phyloP scores from a whole-genome alignment of 352 stramenopile genomes.

The Globisporangium spiculum region DNA sequence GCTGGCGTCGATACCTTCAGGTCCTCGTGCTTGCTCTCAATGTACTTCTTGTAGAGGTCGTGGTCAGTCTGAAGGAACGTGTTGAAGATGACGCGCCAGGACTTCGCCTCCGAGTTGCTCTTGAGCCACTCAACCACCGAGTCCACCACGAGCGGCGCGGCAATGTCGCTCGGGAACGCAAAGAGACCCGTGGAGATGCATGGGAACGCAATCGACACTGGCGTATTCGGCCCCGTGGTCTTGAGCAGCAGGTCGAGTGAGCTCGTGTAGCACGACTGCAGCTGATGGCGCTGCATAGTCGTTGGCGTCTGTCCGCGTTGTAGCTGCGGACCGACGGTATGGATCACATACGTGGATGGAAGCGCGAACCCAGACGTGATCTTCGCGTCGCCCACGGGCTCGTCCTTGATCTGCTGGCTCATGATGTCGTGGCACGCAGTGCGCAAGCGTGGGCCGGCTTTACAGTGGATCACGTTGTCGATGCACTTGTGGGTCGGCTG shows the following conservation, averaged over 20 bases:
- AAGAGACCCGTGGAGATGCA: conserved; percentile 74
- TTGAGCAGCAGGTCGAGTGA: conserved; percentile 48
- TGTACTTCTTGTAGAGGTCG: conserved; percentile 43
- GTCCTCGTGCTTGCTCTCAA: conserved; percentile 18
- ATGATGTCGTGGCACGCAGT: conserved; percentile 52
- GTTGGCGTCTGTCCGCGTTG: conserved; percentile 25
- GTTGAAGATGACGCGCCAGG: conserved; percentile 71
- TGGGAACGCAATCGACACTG: conserved; percentile 41
- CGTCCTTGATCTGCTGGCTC: conserved; percentile 30
- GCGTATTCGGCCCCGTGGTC: conserved; percentile 13
- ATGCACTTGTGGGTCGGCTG: conserved; percentile 67
- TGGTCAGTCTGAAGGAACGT: conserved; percentile 60
- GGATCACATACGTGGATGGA: conserved; percentile 48
- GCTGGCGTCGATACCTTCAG: conserved; percentile 22
- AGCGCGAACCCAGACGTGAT: conserved; percentile 57
- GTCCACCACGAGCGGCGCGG: conserved; percentile 41
- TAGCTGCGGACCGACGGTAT: conserved; percentile 63
- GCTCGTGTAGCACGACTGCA: conserved; percentile 48
- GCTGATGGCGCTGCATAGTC: conserved; percentile 23
- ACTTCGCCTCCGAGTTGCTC: conserved; percentile 25
- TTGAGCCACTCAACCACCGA: conserved; percentile 53
- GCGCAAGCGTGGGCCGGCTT: conserved; percentile 52
- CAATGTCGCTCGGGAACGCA: conserved; percentile 54
- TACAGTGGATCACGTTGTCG: conserved; percentile 74
- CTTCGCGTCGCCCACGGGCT: conserved; percentile 45